Evolutionary conservation across 2,329 filamentous ascomycete genomes (phyloP), one percentile per base, ranked within the genome.

Genomic region (Sporothrix sp.): DNA sequence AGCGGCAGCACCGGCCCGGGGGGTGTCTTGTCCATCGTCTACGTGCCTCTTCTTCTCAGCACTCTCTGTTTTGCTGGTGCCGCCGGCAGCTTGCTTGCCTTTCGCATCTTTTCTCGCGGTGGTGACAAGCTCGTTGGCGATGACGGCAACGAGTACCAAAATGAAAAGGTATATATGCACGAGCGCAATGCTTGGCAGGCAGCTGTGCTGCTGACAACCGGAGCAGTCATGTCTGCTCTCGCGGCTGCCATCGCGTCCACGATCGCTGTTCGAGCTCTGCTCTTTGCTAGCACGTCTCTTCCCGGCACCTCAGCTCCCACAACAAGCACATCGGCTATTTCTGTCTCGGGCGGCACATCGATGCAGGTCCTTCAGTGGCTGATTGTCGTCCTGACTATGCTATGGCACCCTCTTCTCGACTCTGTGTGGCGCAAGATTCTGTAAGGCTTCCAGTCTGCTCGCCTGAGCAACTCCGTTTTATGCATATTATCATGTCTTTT

Each of bases 281-380:
- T 54, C 8, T 59, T 56, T 36, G 49, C 56, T 8, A 54, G 54
- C 18, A 52, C 53, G 1, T 20, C 20, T 11, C 45, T 57, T 32
- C 56, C 56, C 2, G 56, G 56, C 32, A 11, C 33, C 2, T n/a
- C 35, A 1, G 7, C 39, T 1, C 6, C 42, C 1, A 30, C 37
- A 3, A 37, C 14, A 1, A 48, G 21, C 30, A 23, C 44, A 1
- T 20, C 30, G 36, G 48, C 33, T 25, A 46, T 57, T 13, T 28
- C 13, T 2, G 37, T 50, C n/a, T 35, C 46, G 10, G 56, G 55
- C 21, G 56, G 56, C 42, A 48, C 33, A 7, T 42, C 57, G 10
- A 35, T 58, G 35, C 56, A 57, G 50, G 52, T 56, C 18, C 53
- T 59, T 27, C 48, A 52, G 51, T 59, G 58, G 58, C 27, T 59